Conservation (phyloP, 2,329 filamentous ascomycete species). For the Acephala macrosclerotiorum region DNA sequence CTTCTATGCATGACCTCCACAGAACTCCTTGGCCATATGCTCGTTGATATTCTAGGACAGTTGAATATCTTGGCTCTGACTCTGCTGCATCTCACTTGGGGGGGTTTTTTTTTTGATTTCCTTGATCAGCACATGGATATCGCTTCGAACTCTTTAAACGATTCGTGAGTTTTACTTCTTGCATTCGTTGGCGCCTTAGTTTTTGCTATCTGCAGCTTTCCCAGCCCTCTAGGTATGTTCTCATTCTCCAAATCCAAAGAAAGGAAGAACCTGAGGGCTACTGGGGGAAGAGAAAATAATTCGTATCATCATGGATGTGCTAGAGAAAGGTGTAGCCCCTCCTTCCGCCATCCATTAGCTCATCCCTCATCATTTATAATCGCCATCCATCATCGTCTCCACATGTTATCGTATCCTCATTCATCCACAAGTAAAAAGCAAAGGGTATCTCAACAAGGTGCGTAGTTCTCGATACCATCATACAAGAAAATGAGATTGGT, state of each 20-base stretch:
- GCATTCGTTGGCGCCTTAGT: not conserved
- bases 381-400: not conserved
- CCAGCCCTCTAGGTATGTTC: not conserved
- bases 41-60: too few relatives aligned
- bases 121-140: not conserved
- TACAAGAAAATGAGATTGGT: not conserved
- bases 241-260: not conserved
- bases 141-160: not conserved
- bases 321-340: not conserved
- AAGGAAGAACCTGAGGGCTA: not conserved
- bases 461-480: not conserved
- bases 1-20: too few relatives aligned
- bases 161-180: not conserved
- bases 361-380: not conserved
- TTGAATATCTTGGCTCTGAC: too few relatives aligned
- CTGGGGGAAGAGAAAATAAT: not conserved
- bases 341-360: not conserved
- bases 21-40: too few relatives aligned
- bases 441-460: not conserved
- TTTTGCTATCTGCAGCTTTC: not conserved
- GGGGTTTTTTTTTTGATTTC: too few relatives aligned
- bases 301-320: not conserved
- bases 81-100: too few relatives aligned
- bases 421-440: not conserved
- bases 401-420: not conserved